phyloP scores from a whole-genome alignment of 805 yeast genomes.

The Lipomyces yamanashiensis region DNA sequence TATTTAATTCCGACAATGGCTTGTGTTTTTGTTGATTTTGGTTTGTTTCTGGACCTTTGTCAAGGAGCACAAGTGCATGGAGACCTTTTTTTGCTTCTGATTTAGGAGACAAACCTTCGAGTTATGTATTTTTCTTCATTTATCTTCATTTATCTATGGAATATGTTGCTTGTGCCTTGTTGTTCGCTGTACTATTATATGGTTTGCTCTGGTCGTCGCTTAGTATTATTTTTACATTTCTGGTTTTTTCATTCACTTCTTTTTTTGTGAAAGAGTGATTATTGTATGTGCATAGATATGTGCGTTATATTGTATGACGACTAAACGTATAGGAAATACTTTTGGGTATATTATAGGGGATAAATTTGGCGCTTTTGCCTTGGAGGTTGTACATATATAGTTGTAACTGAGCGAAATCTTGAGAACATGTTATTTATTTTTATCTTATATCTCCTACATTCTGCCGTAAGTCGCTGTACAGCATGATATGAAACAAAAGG shows the following conservation, averaged over 20 bases:
- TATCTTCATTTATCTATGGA: neutral
- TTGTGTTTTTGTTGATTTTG: neutral
- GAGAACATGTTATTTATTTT: neutral
- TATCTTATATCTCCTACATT: neutral
- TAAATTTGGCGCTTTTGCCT: constrained; percentile 1
- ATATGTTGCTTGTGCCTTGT: neutral
- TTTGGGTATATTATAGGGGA: constrained; percentile 1
- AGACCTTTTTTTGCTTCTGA: neutral
- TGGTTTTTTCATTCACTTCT: neutral
- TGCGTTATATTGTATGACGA: neutral
- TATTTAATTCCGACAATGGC: neutral
- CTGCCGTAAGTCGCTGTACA: neutral
- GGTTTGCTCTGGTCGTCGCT: neutral
- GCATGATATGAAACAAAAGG: neutral
- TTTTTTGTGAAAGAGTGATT: neutral
- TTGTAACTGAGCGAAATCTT: neutral
- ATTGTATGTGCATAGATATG: neutral
- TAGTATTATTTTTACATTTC: neutral
- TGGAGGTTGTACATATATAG: neutral
- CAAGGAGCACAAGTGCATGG: neutral
- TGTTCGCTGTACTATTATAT: constrained; percentile 1
- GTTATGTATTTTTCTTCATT: neutral
- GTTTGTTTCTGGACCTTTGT: neutral
- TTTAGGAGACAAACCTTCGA: neutral
- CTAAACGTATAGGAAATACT: neutral